Evolutionary conservation across 2,329 filamentous ascomycete species (phyloP).

Genomic region (Fusarium sublunatum): DNA sequence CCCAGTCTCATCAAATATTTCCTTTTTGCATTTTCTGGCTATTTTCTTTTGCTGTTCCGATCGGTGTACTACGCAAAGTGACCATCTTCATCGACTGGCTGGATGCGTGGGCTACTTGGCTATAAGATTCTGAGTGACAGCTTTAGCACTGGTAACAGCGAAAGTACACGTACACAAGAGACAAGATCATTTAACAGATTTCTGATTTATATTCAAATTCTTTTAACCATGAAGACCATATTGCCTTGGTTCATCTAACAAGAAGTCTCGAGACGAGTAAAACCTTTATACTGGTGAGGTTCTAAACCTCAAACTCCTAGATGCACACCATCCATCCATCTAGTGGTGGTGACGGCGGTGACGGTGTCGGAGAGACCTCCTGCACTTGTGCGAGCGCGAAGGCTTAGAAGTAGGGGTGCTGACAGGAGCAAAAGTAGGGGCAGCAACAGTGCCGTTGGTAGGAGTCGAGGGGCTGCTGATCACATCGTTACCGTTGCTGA

Average conservation of each 20-base stretch:
- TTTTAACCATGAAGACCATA: not conserved
- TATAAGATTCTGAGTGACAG: no score
- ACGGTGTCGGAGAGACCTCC: constrained; percentile 14
- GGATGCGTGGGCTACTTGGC: no score
- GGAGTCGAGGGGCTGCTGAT: constrained; percentile 18
- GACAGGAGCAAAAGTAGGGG: not conserved
- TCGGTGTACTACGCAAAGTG: no score
- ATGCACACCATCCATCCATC: fast-evolving
- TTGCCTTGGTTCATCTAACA: constrained; percentile 17
- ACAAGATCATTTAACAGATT: not conserved
- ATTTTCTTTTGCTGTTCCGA: not conserved
- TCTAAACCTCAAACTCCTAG: not conserved
- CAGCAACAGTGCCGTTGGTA: constrained; percentile 4
- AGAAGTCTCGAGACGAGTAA: constrained; percentile 16
- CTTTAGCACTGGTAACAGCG: not conserved
- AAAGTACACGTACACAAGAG: not conserved
- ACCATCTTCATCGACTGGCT: no score
- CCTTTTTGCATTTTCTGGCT: constrained; percentile 11
- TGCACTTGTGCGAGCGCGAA: constrained; percentile 6
- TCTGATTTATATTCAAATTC: not conserved
- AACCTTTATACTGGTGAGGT: constrained; percentile 20
- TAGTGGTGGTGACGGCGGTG: constrained; percentile 13
- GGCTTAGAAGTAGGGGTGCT: constrained; percentile 6
- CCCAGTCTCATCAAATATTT: constrained; percentile 29
- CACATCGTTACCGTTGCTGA: constrained; percentile 6